These are phyloP conservation scores for Claviceps cyperi DNA, from an alignment of 2,329 filamentous ascomycete species.

Conservation along the genomic window DNA sequence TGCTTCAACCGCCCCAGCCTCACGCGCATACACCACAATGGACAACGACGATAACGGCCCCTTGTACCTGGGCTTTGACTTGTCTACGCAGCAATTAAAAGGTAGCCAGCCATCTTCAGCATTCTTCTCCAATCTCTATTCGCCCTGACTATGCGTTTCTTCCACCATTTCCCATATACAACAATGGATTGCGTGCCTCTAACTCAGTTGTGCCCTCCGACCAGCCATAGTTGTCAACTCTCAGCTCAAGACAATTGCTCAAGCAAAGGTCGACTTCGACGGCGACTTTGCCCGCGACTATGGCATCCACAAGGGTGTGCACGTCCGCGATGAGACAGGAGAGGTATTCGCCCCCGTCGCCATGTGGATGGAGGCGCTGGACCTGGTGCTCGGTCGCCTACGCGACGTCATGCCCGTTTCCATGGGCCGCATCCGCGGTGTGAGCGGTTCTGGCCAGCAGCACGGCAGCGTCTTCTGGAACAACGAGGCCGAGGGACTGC, in stretches of 20 bases:
- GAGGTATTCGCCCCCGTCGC: slow-evolving; percentile 89
- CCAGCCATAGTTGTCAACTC: slow-evolving; percentile 77
- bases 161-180: background rate
- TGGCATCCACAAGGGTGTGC: slow-evolving; percentile 75
- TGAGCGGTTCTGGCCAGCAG: slow-evolving; percentile 91
- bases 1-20: too few species aligned
- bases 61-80: slow-evolving; percentile 83
- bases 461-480: slow-evolving; percentile 96
- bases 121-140: background rate
- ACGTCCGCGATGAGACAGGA: slow-evolving; percentile 64
- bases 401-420: slow-evolving; percentile 47
- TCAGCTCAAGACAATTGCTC: slow-evolving; percentile 62
- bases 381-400: slow-evolving; percentile 66
- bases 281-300: slow-evolving; percentile 61
- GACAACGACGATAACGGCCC: slow-evolving; percentile 27
- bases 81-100: slow-evolving; percentile 95
- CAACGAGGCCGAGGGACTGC: slow-evolving; percentile 46
- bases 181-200: background rate
- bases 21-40: background rate
- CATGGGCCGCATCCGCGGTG: slow-evolving; percentile 59
- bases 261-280: slow-evolving; percentile 93
- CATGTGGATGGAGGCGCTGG: slow-evolving; percentile 87
- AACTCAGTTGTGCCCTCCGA: slow-evolving; percentile 9
- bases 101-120: slow-evolving; percentile 29
- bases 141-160: background rate